Percentiles rank a stretch among this genome's conserved stretches.
Conservation (phyloP, 2,329 filamentous ascomycete genomes). For the Ceratocystis papillata region DNA sequence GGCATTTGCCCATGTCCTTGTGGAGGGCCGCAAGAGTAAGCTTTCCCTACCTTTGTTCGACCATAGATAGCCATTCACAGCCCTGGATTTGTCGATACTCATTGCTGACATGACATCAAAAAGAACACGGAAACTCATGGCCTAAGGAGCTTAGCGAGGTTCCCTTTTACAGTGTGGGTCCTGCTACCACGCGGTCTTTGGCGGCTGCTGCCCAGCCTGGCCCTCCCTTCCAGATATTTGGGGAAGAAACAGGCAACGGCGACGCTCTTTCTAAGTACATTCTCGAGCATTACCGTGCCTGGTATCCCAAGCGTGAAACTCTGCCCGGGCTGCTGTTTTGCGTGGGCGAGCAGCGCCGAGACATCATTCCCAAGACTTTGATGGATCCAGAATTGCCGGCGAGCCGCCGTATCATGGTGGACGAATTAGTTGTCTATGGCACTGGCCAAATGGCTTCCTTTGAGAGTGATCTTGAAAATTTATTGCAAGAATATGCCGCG, state of each 20-base stretch:
- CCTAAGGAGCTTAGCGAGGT: conserved; percentile 35
- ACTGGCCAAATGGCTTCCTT: conserved; percentile 77
- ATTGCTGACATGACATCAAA: not conserved
- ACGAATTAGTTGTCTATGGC: conserved; percentile 76
- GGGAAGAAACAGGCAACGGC: conserved; percentile 74
- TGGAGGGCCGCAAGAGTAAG: conserved; percentile 17
- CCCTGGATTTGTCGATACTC: not conserved
- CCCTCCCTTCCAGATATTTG: conserved; percentile 52
- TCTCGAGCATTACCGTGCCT: conserved; percentile 58
- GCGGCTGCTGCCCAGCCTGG: conserved; percentile 23
- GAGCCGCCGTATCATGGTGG: conserved; percentile 50
- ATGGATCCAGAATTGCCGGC: conserved; percentile 45
- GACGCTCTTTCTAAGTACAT: conserved; percentile 70
- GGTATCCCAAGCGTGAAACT: conserved; percentile 35
- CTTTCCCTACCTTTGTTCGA: not conserved
- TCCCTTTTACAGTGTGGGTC: conserved; percentile 66
- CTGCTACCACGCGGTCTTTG: conserved; percentile 68
- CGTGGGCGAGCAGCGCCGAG: conserved; percentile 78
- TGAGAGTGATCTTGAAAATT: conserved; percentile 48
- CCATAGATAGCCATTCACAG: not conserved
- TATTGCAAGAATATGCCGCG: conserved; percentile 49
- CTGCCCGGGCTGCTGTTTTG: conserved; percentile 68
- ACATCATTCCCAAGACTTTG: conserved; percentile 77
- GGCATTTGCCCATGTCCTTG: conserved; percentile 55
- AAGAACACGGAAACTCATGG: conserved; percentile 19